These are phyloP conservation scores for Cenchrus purpureus DNA, from an alignment of 176 grass and related monocot species.

Conservation along the genomic window DNA sequence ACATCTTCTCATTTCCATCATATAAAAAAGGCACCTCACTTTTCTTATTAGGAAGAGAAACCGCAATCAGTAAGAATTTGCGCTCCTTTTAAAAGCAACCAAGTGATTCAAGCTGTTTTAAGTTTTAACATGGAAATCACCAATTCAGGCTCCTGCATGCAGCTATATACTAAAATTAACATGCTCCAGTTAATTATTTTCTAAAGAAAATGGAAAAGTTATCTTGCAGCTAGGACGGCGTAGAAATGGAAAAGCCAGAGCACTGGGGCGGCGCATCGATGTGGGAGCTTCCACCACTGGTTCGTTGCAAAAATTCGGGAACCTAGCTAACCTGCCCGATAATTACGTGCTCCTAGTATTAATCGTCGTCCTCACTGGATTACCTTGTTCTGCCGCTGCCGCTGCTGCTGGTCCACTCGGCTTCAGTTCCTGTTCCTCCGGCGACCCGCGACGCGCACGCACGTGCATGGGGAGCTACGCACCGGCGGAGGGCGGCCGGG, in stretches of 20 bases:
- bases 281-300: not conserved
- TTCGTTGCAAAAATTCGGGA: constrained; percentile 39
- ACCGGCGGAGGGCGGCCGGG: constrained; percentile 1
- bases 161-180: not conserved
- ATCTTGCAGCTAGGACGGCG: not conserved
- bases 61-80: not conserved
- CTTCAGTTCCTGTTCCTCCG: not conserved
- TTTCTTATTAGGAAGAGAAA: not conserved
- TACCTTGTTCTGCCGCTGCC: not conserved
- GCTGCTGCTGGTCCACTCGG: not conserved
- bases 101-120: not conserved
- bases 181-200: not conserved
- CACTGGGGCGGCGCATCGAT: not conserved
- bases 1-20: not conserved
- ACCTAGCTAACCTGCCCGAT: not conserved
- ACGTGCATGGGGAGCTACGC: constrained; percentile 37
- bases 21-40: not conserved
- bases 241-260: not conserved
- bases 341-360: not conserved
- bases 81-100: not conserved
- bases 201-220: not conserved
- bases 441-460: too few relatives aligned
- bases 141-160: too few relatives aligned
- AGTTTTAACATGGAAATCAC: not conserved
- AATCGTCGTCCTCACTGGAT: not conserved